Conservation (phyloP, 2,329 filamentous ascomycete species). For the Apiospora aurea region DNA sequence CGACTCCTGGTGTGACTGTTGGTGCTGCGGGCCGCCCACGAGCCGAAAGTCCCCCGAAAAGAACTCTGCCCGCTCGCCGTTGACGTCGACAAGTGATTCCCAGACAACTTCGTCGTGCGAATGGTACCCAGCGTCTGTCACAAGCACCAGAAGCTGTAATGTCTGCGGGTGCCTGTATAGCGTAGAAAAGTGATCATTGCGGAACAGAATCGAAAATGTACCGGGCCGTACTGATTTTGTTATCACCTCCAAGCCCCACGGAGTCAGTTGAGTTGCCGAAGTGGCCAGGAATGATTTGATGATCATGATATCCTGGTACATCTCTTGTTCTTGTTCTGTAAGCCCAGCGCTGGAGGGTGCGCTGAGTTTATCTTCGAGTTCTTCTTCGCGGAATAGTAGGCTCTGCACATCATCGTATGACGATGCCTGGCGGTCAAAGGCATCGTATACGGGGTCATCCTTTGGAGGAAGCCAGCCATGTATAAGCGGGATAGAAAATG, state of each 20-base stretch:
- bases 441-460: slow-evolving; percentile 70
- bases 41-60: slow-evolving; percentile 89
- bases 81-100: slow-evolving; percentile 91
- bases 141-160: slow-evolving; percentile 78
- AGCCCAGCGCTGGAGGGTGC: slow-evolving; percentile 61
- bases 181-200: slow-evolving; percentile 97
- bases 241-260: slow-evolving; percentile 79
- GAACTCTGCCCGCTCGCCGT: slow-evolving; percentile 81
- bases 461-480: slow-evolving; percentile 89
- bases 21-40: slow-evolving; percentile 66
- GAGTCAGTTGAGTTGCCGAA: slow-evolving; percentile 87
- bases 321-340: slow-evolving; percentile 74
- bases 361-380: slow-evolving; percentile 80
- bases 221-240: slow-evolving; percentile 75
- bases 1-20: slow-evolving; percentile 28
- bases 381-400: slow-evolving; percentile 86
- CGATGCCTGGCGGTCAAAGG: slow-evolving; percentile 76
- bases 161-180: slow-evolving; percentile 87
- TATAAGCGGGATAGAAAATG: slow-evolving; percentile 86
- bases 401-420: slow-evolving; percentile 95
- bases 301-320: slow-evolving; percentile 81
- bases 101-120: slow-evolving; percentile 91
- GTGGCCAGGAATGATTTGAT: slow-evolving; percentile 84
- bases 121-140: slow-evolving; percentile 92
- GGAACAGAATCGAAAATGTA: slow-evolving; percentile 87